Base-by-base conservation (phyloP, 257 asterid species). In the Capsicum rhomboideum region DNA sequence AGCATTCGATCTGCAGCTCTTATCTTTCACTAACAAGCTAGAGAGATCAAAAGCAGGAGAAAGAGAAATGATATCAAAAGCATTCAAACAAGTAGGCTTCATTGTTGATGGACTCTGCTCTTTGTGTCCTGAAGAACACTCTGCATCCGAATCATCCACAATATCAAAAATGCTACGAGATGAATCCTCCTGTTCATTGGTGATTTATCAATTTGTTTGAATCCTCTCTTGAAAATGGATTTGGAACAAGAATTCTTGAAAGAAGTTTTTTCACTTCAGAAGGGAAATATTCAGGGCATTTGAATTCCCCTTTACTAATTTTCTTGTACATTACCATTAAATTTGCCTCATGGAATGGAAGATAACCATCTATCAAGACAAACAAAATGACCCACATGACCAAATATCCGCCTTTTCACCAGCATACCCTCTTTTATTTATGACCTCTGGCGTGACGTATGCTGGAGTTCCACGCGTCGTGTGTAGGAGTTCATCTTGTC, bases 401-500 rank as follows among this genome's bases (percentile, higher is more conserved):
- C 84, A 81, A 81, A 81, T 61, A 56, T 61, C 61, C 6, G 49
- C 61, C 13, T 44, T 61, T 31, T 67, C 78, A 0, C 82, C 82
- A 9, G 74, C 82, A 12, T 83, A 74, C 1, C 85, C 85, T 56
- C 34, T 83, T 10, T 77, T 83, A 6, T 26, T 55, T 20, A 83
- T 23, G 40, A 83, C 85, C 77, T 83, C 86, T 3, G 86, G 86
- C 6, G 67, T 54, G 8, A 10, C 82, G 10, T 56, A 83, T 40
- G 82, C 85, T 58, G 82, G 85, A 9, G 85, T 83, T 13, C 82
- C 82, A 74, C 82, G 72, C 6, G 64, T 64, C n/a, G 81, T 82
- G 37, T 53, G 80, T 8, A 68, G 34, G 34, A 82, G 77, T 0
- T 71, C 71, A 14, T 82, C 85, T 23, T 82, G 80, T 61, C 63